These are phyloP conservation scores for Penicillium sp. DNA, from an alignment of 2,329 filamentous ascomycete genomes.

Conservation along the genomic window DNA sequence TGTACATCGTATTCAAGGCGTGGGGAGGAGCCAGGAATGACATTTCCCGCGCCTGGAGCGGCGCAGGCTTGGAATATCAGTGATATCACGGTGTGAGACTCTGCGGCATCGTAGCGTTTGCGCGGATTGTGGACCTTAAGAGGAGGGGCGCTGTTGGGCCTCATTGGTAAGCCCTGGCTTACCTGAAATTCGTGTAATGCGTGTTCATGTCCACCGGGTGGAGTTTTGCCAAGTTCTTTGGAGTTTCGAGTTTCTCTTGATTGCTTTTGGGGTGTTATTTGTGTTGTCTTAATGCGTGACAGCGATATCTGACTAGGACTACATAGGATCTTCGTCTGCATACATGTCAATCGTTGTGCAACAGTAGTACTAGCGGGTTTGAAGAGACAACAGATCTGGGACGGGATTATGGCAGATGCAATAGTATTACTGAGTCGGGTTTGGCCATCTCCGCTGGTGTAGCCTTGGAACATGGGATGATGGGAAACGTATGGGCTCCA, in stretches of 20 bases:
- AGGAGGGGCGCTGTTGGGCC: constrained; percentile 16
- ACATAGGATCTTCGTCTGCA: not conserved
- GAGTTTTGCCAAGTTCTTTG: not conserved
- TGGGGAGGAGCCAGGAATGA: not conserved
- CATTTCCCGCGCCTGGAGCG: constrained; percentile 24
- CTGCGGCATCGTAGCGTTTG: constrained; percentile 17
- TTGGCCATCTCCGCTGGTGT: not conserved
- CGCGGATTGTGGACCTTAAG: constrained; percentile 22
- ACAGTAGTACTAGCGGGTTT: not conserved
- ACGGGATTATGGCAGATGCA: not conserved
- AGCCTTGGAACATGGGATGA: not conserved
- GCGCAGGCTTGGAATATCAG: constrained; percentile 9
- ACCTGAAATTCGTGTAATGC: constrained; percentile 11
- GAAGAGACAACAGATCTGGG: too few relatives aligned
- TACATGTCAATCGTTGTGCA: not conserved
- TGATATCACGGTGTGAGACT: constrained; percentile 14
- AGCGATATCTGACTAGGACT: not conserved
- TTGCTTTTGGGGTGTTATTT: not conserved
- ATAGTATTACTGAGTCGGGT: too few relatives aligned
- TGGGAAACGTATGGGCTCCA: constrained; percentile 3
- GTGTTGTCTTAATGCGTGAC: not conserved
- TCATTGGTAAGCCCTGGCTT: constrained; percentile 20
- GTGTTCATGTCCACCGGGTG: constrained; percentile 10
- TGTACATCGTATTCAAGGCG: not conserved
- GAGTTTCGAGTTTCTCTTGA: not conserved